phyloP scores from a whole-genome alignment of 163 green algal species.

The Chloromonas sp. region DNA sequence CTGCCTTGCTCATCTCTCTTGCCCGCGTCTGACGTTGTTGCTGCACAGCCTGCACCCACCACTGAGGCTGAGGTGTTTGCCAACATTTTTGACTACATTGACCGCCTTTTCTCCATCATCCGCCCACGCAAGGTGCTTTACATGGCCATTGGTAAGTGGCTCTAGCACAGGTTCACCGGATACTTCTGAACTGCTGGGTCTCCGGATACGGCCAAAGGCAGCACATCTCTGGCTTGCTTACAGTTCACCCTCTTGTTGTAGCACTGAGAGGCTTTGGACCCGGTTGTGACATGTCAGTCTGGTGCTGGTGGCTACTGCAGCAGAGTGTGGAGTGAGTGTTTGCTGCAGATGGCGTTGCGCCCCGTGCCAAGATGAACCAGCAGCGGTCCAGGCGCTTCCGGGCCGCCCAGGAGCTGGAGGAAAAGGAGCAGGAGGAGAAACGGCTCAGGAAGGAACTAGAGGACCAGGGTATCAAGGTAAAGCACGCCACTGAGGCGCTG shows the following conservation, averaged over 20 bases:
- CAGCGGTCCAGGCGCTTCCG: conserved; percentile 93
- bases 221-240: too few species aligned
- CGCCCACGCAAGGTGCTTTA: conserved; percentile 89
- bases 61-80: conserved; percentile 83
- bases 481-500: too few species aligned
- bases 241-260: too few species aligned
- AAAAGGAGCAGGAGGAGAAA: conserved; percentile 69
- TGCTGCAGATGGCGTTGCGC: conserved; percentile 84
- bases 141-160: conserved; percentile 88
- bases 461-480: conserved; percentile 59
- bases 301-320: too few species aligned
- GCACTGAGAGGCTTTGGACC: too few species aligned
- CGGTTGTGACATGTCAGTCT: too few species aligned
- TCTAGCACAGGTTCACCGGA: too few species aligned
- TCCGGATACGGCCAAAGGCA: too few species aligned
- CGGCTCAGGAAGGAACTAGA: conserved; percentile 67
- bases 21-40: background rate
- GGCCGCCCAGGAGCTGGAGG: conserved; percentile 69
- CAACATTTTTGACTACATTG: conserved; percentile 98
- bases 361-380: conserved; percentile 99
- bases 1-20: too few species aligned
- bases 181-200: too few species aligned
- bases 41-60: conserved; percentile 1
- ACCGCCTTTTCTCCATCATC: conserved; percentile 93
- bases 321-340: too few species aligned